Percentiles rank a stretch among this genome's conserved stretches.
These are phyloP conservation scores for Gaultheria prostrata DNA, from an alignment of 148 eudicot species.

Conservation along the genomic window DNA sequence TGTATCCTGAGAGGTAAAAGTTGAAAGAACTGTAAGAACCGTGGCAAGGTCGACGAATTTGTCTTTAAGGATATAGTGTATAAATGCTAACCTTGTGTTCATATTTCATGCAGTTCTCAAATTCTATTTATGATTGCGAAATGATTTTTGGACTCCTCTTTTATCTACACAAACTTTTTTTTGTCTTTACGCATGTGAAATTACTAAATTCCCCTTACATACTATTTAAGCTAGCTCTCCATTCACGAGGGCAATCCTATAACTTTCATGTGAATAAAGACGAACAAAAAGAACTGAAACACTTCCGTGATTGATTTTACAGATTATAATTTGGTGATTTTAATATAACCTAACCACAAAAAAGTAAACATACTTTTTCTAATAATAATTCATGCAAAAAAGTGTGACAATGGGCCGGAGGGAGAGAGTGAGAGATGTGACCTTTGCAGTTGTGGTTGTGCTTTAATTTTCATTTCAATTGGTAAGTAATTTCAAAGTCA, in stretches of 20 bases:
- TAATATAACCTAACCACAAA: neutral
- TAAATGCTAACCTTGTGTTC: neutral
- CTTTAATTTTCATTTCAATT: neutral
- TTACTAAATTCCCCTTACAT: neutral
- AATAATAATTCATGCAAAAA: neutral
- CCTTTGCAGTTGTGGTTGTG: neutral
- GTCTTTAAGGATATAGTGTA: neutral
- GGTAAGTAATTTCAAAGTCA: neutral
- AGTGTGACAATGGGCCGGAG: neutral
- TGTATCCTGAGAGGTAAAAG: neutral
- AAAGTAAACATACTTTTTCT: neutral
- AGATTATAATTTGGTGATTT: neutral
- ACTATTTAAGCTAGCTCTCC: neutral
- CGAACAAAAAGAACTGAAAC: neutral
- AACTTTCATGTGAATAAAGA: neutral
- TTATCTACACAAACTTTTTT: no score
- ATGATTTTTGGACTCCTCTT: no score
- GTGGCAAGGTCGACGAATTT: neutral
- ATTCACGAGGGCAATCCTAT: neutral
- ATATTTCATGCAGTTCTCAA: neutral
- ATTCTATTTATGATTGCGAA: no score
- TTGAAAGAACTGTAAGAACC: no score
- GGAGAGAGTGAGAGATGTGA: neutral
- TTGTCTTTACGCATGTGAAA: neutral
- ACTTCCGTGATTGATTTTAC: neutral